Percentiles rank a stretch among this genome's conserved stretches.
Conservation (phyloP, 805 yeast species). For the Kodamaea sagamina region DNA sequence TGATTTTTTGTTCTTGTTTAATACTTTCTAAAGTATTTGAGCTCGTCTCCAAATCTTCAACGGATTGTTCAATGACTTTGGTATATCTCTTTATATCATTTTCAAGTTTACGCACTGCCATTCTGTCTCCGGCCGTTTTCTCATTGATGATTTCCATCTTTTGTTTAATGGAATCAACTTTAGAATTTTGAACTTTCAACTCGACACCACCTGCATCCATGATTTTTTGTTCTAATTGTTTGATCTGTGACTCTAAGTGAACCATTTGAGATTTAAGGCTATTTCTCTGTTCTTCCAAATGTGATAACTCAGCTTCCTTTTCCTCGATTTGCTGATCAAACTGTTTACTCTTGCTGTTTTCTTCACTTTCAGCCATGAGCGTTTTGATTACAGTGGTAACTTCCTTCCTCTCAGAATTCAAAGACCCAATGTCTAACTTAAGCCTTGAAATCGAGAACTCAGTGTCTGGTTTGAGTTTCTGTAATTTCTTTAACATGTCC, state of each 20-base stretch:
- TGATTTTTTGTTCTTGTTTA: conserved; percentile 21
- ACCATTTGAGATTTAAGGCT: conserved; percentile 54
- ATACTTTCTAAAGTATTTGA: conserved; percentile 27
- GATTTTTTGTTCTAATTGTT: conserved; percentile 67
- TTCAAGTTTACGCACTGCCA: conserved; percentile 59
- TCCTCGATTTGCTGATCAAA: conserved; percentile 43
- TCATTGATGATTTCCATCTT: conserved; percentile 60
- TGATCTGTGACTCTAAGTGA: conserved; percentile 57
- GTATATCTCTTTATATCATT: conserved; percentile 61
- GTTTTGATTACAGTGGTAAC: conserved; percentile 47
- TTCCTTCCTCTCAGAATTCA: conserved; percentile 53
- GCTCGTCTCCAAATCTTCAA: conserved; percentile 43
- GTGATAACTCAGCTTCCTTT: conserved; percentile 25
- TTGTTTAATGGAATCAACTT: conserved; percentile 73
- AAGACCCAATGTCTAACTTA: conserved; percentile 63
- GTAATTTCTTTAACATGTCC: conserved; percentile 54
- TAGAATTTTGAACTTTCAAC: conserved; percentile 74
- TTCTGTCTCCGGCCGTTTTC: conserved; percentile 57
- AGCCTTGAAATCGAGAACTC: conserved; percentile 61
- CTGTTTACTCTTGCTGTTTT: conserved; percentile 25
- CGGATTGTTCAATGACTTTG: conserved; percentile 48
- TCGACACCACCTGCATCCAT: conserved; percentile 91
- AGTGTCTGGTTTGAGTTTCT: conserved; percentile 69
- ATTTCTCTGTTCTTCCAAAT: conserved; percentile 20
- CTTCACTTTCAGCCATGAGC: conserved; percentile 40